These are phyloP conservation scores for Lachnellula occidentalis DNA, from an alignment of 2,329 filamentous ascomycete species.

Conservation along the genomic window DNA sequence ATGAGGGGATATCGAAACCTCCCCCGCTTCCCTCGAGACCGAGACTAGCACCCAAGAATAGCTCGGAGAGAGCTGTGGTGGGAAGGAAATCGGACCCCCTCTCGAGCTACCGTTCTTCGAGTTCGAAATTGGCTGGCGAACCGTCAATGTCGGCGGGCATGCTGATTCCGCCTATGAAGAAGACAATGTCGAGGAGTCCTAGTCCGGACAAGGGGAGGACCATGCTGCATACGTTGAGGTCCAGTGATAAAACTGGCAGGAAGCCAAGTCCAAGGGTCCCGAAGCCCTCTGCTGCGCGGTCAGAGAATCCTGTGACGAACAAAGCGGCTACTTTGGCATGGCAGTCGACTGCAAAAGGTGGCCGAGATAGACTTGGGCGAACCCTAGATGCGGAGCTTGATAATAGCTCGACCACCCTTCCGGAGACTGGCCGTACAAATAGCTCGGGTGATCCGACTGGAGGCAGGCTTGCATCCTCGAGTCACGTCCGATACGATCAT, in stretches of 20 bases:
- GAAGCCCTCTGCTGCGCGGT: slow-evolving; percentile 21
- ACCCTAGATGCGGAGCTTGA: slow-evolving; percentile 25
- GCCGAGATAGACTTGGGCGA: slow-evolving; percentile 25
- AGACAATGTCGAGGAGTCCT: slow-evolving; percentile 38
- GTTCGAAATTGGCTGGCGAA: slow-evolving; percentile 15
- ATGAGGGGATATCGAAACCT: slow-evolving; percentile 69
- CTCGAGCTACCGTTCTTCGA: slow-evolving; percentile 8
- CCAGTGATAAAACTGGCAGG: slow-evolving; percentile 42
- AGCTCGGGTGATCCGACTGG: slow-evolving; percentile 17
- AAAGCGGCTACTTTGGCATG: slow-evolving; percentile 62
- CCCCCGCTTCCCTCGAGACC: slow-evolving; percentile 53
- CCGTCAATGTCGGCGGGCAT: slow-evolving; percentile 11
- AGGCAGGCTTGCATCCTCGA: slow-evolving; percentile 13
- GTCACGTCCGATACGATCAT: slow-evolving; percentile 28
- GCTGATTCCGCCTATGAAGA: slow-evolving; percentile 29
- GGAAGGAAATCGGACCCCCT: slow-evolving; percentile 23
- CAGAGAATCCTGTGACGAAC: slow-evolving; percentile 49
- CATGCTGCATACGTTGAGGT: slow-evolving; percentile 56
- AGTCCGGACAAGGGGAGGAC: slow-evolving; percentile 54
- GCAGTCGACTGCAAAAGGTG: slow-evolving; percentile 23
- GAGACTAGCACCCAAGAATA: slow-evolving; percentile 41
- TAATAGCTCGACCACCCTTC: slow-evolving; percentile 21
- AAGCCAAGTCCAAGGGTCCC: slow-evolving; percentile 35
- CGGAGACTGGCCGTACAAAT: slow-evolving; percentile 19
- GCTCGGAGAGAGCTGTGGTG: slow-evolving; percentile 43